Conservation (phyloP, 306 rosid species). For the Glycine soja region DNA sequence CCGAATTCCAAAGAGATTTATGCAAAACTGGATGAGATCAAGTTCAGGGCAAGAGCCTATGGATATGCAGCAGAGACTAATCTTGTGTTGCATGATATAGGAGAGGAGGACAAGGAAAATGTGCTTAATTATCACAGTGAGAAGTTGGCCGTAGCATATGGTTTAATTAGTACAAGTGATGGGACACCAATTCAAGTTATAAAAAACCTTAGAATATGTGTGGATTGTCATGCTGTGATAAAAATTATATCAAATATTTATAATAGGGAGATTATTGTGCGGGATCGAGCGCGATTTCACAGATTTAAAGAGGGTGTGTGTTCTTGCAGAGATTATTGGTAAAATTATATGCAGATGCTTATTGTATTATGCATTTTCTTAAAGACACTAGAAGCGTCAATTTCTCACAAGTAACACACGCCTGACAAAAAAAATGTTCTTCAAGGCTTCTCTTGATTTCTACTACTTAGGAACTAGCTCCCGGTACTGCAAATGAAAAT, state of each 20-base stretch:
- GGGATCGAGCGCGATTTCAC: constrained; percentile 91
- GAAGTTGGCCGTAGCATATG: constrained; percentile 89
- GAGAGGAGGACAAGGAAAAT: constrained; percentile 91
- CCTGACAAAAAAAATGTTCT: too few relatives aligned
- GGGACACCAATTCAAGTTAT: constrained; percentile 79
- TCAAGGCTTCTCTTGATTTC: too few relatives aligned
- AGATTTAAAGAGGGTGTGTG: constrained; percentile 77
- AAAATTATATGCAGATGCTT: constrained; percentile 40
- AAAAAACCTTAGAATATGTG: constrained; percentile 89
- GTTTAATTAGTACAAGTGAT: constrained; percentile 73
- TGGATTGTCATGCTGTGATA: constrained; percentile 79
- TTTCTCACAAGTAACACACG: constrained; percentile 29
- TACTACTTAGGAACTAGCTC: too few relatives aligned
- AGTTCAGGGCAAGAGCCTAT: constrained; percentile 61
- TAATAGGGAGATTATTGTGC: constrained; percentile 75
- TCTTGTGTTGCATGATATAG: constrained; percentile 90
- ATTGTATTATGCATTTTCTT: not conserved
- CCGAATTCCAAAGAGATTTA: constrained; percentile 66
- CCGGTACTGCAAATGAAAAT: too few relatives aligned
- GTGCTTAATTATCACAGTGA: constrained; percentile 82
- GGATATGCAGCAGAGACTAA: constrained; percentile 75
- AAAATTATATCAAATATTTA: constrained; percentile 72
- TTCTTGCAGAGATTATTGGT: constrained; percentile 95
- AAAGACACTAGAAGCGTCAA: not conserved
- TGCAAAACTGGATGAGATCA: constrained; percentile 84